A percentile compares a stretch with the other conserved stretches of the same genome.
Conservation (phyloP, 495 filamentous ascomycete species). For the Corynascus novoguineensis region DNA sequence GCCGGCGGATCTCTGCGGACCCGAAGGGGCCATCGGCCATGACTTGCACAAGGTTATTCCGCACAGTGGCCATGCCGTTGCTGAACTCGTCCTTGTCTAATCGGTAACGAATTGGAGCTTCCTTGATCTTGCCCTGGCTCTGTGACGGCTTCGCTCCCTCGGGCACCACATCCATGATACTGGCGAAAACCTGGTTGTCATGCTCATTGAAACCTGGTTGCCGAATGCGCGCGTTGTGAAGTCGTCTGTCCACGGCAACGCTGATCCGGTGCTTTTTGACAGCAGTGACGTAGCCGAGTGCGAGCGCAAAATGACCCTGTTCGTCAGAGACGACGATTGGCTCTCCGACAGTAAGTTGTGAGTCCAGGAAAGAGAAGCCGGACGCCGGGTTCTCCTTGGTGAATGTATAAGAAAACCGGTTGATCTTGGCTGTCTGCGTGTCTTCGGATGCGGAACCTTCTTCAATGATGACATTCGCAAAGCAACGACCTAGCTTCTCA, state of each 20-base stretch:
- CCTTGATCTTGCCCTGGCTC: conserved; percentile 42
- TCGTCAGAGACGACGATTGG: conserved; percentile 97
- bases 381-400: conserved; percentile 55
- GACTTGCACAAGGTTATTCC: conserved; percentile 85
- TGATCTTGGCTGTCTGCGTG: conserved; percentile 68
- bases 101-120: conserved; percentile 64
- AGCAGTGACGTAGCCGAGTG: conserved; percentile 80
- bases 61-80: conserved; percentile 91
- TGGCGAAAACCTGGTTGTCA: conserved; percentile 76
- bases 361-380: conserved; percentile 78
- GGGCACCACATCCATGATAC: conserved; percentile 82
- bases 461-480: conserved; percentile 63
- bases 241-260: conserved; percentile 78
- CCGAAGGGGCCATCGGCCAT: conserved; percentile 75
- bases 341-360: conserved; percentile 82
- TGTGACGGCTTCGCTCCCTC: conserved; percentile 44
- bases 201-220: conserved; percentile 66
- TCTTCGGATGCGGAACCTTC: conserved; percentile 67
- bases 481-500: conserved; percentile 72
- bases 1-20: conserved; percentile 63
- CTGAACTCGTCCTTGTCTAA: conserved; percentile 97
- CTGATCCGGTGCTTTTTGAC: conserved; percentile 68
- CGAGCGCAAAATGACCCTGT: conserved; percentile 86
- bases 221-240: conserved; percentile 79
- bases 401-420: conserved; percentile 81